Evolutionary conservation across 1,284 basidiomycete species (phyloP).

Genomic region (Ceratobasidium sp.): DNA sequence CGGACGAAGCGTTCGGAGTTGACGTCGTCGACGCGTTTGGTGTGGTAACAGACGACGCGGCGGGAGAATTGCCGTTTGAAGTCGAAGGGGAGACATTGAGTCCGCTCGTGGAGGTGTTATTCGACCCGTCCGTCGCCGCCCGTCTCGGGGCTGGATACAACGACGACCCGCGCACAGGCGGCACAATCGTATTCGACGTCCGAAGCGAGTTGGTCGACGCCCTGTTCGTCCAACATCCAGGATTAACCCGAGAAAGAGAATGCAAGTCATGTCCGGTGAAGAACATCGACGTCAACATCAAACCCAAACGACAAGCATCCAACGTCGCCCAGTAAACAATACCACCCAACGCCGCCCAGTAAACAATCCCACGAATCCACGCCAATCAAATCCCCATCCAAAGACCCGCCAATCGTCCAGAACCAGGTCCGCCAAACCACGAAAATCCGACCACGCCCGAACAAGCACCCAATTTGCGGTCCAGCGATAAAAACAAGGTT

Average conservation of each 20-base stretch:
- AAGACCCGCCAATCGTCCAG: too few relatives aligned
- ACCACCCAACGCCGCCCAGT: too few relatives aligned
- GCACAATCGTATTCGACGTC: background rate
- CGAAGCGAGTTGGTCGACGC: constrained; percentile 10
- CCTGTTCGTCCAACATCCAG: background rate
- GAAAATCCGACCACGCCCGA: too few relatives aligned
- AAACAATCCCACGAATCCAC: too few relatives aligned
- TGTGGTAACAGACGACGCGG: constrained; percentile 12
- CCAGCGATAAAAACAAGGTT: too few relatives aligned
- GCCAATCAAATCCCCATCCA: too few relatives aligned
- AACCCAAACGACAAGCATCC: too few relatives aligned
- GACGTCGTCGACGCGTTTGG: constrained; percentile 8
- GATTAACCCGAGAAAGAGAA: background rate
- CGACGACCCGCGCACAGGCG: background rate
- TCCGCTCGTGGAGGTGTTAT: background rate
- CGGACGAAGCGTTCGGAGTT: constrained; percentile 27
- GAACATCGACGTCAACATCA: too few relatives aligned
- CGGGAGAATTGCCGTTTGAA: background rate
- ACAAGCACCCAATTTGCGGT: too few relatives aligned
- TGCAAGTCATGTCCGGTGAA: background rate
- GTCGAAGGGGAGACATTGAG: background rate
- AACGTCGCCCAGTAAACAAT: too few relatives aligned
- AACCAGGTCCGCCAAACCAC: too few relatives aligned
- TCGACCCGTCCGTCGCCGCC: background rate
- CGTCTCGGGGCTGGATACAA: constrained; percentile 24